Percentiles rank a stretch among this genome's conserved stretches.
Conservation (phyloP, 306 rosid genomes). For the Cicer arietinum region DNA sequence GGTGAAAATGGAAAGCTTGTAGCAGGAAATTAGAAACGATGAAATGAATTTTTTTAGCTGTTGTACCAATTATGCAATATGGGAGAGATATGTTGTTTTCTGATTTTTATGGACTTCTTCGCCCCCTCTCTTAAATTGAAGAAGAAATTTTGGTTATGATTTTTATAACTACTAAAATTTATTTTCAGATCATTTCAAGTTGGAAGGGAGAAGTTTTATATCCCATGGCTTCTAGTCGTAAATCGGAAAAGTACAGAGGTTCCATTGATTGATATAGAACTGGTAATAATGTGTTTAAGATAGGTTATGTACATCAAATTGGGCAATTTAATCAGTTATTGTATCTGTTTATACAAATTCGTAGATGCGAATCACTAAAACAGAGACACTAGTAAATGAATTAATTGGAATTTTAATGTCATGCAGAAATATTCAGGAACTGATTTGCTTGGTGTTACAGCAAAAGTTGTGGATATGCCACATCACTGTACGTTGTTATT, state of each 20-base stretch:
- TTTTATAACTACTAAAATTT: constrained; percentile 4
- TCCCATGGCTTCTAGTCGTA: constrained; percentile 93
- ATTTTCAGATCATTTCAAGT: constrained; percentile 90
- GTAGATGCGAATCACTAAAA: constrained; percentile 14
- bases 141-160: constrained; percentile 29
- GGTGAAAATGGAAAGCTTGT: not conserved
- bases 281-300: constrained; percentile 61
- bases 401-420: constrained; percentile 42
- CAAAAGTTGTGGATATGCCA: constrained; percentile 98
- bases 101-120: not conserved
- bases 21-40: not conserved
- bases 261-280: constrained; percentile 81
- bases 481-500: constrained; percentile 71
- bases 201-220: constrained; percentile 84
- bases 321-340: constrained; percentile 23
- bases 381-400: constrained; percentile 4
- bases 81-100: constrained; percentile 11
- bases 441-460: constrained; percentile 94
- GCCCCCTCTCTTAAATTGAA: not conserved
- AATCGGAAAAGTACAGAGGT: constrained; percentile 92
- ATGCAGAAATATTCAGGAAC: constrained; percentile 84
- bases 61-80: not conserved
- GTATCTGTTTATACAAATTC: not conserved
- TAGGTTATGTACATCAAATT: constrained; percentile 8
- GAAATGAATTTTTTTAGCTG: not conserved